A percentile compares a stretch with the other conserved stretches of the same genome.
phyloP scores from a whole-genome alignment of 2,329 filamentous ascomycete species.

The Ophiostoma sp. region DNA sequence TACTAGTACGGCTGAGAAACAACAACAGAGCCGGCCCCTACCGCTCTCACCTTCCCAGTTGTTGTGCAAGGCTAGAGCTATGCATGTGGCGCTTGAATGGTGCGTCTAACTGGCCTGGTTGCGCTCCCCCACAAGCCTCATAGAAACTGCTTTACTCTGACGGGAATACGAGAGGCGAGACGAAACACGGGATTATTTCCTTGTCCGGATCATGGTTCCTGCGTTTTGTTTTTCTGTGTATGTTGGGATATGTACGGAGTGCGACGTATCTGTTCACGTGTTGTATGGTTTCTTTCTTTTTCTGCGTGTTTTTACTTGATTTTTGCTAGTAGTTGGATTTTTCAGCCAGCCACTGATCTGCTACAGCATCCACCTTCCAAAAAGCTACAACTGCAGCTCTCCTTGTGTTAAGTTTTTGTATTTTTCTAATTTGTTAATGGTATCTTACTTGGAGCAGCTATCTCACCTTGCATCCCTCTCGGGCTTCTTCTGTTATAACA shows the following conservation, averaged over 20 bases:
- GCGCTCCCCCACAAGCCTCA: neutral
- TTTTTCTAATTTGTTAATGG: neutral
- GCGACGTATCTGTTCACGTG: neutral
- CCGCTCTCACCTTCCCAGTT: neutral
- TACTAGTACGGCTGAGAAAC: neutral
- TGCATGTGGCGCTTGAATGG: neutral
- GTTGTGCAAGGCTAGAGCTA: neutral
- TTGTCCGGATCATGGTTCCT: neutral
- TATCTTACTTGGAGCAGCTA: neutral
- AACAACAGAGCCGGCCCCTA: neutral
- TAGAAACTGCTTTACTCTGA: neutral
- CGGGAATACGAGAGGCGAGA: neutral
- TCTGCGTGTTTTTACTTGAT: neutral
- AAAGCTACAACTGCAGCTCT: neutral
- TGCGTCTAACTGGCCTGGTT: neutral
- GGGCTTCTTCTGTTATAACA: neutral
- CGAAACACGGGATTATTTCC: neutral
- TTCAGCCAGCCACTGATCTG: constrained; percentile 13
- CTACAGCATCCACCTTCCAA: neutral
- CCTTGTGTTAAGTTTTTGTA: neutral
- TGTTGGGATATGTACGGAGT: neutral
- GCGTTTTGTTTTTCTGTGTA: neutral
- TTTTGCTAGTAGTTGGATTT: neutral
- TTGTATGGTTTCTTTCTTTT: neutral
- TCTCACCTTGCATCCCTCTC: no score